Evolutionary conservation across 2,329 filamentous ascomycete genomes (phyloP).

Genomic region (Eutypella sp.): DNA sequence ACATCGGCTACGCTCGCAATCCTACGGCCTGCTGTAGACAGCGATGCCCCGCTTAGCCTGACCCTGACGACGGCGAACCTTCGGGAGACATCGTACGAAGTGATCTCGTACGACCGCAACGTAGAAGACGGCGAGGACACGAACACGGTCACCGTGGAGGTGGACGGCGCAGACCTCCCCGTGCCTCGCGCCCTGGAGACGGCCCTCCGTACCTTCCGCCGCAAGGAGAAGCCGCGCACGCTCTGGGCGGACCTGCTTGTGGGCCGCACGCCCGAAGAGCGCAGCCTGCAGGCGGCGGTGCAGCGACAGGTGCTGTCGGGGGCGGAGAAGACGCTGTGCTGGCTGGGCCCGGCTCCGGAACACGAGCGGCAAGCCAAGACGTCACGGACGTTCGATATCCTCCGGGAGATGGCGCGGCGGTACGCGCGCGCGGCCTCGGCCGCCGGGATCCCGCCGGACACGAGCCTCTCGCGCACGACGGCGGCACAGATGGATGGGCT

Average conservation of each 20-base stretch:
- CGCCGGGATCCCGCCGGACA: conserved; percentile 8
- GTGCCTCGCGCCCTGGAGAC: conserved; percentile 13
- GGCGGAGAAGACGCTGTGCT: conserved; percentile 20
- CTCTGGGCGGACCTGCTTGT: conserved; percentile 18
- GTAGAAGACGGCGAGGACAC: background rate
- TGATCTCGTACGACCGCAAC: conserved; percentile 18
- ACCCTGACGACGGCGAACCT: conserved; percentile 10
- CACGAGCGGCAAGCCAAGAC: conserved; percentile 7
- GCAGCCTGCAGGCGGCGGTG: conserved; percentile 7
- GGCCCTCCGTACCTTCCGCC: conserved; percentile 16
- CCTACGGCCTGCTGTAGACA: conserved; percentile 9
- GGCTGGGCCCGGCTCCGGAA: conserved; percentile 17
- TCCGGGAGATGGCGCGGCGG: conserved; percentile 14
- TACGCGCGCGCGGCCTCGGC: conserved; percentile 6
- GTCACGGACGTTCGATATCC: conserved; percentile 10
- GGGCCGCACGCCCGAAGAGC: conserved; percentile 14
- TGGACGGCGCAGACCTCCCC: conserved; percentile 10
- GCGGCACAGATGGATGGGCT: conserved; percentile 8
- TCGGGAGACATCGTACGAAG: conserved; percentile 17
- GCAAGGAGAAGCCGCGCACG: conserved; percentile 13
- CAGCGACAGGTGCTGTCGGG: conserved; percentile 12
- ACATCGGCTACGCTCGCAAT: conserved; percentile 9
- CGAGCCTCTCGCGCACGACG: background rate
- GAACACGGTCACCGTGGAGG: conserved; percentile 4
- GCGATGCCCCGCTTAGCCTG: conserved; percentile 13